These are phyloP conservation scores for Cutaneotrichosporon cyanovorans DNA, from an alignment of 1,284 basidiomycete species.

Conservation along the genomic window DNA sequence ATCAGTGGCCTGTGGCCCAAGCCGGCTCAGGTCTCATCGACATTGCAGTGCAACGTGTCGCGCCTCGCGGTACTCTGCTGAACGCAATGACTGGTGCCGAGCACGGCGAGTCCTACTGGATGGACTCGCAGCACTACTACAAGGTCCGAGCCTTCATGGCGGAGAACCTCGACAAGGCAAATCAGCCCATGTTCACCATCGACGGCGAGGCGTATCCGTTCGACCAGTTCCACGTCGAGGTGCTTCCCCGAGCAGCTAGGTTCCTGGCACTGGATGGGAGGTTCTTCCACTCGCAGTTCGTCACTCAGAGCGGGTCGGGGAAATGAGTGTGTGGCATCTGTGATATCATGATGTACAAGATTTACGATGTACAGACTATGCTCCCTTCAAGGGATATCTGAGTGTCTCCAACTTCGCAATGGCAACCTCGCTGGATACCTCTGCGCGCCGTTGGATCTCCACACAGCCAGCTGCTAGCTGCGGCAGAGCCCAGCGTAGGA, in stretches of 20 bases:
- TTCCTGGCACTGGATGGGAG: slow-evolving; percentile 63
- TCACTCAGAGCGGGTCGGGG: slow-evolving; percentile 3
- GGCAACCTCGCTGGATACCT: slow-evolving; percentile 22
- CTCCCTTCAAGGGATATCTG: slow-evolving; percentile 35
- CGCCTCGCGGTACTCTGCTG: slow-evolving; percentile 56
- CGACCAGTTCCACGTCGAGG: slow-evolving; percentile 74
- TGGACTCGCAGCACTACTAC: slow-evolving; percentile 61
- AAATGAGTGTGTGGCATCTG: background rate
- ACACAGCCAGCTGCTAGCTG: slow-evolving; percentile 26
- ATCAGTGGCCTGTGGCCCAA: slow-evolving; percentile 77
- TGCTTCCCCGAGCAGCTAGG: slow-evolving; percentile 62
- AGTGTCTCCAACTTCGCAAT: slow-evolving; percentile 24
- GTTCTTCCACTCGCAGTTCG: slow-evolving; percentile 44
- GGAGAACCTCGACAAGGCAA: slow-evolving; percentile 57
- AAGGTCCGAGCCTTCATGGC: slow-evolving; percentile 64
- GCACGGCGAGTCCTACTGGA: slow-evolving; percentile 62
- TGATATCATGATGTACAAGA: background rate
- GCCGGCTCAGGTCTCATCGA: slow-evolving; percentile 76
- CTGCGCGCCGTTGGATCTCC: slow-evolving; percentile 28
- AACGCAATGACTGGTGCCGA: slow-evolving; percentile 60
- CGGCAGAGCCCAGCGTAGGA: slow-evolving; percentile 29
- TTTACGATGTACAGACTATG: too few species aligned
- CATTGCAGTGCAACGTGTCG: slow-evolving; percentile 61
- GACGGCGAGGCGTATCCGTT: slow-evolving; percentile 82
- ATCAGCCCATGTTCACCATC: slow-evolving; percentile 47